phyloP scores from a whole-genome alignment of 768 basidiomycete genomes.

The Kwoniella europaea region DNA sequence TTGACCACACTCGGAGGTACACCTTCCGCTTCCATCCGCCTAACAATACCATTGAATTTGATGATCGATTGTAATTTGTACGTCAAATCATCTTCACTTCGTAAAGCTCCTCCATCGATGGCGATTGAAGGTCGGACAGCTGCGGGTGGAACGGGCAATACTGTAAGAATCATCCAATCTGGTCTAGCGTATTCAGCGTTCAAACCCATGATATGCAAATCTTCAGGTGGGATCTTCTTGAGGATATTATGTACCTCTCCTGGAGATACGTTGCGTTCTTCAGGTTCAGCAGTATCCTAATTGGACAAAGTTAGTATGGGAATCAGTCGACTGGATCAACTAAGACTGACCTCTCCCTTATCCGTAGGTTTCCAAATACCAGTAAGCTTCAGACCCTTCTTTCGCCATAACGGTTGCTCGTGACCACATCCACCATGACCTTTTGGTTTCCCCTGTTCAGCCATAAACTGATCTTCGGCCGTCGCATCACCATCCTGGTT shows the following conservation, averaged over 20 bases:
- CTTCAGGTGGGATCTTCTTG: constrained; percentile 90
- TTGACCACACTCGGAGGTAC: constrained; percentile 93
- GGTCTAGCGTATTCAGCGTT: constrained; percentile 95
- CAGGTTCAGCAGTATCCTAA: constrained; percentile 53
- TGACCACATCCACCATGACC: constrained; percentile 98
- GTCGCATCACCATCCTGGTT: constrained; percentile 64
- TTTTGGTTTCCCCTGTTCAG: constrained; percentile 70
- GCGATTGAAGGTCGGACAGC: constrained; percentile 98
- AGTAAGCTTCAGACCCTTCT: constrained; percentile 93
- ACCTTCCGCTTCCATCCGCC: constrained; percentile 92
- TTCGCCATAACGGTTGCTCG: constrained; percentile 82
- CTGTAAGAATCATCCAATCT: constrained; percentile 99
- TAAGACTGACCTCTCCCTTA: constrained; percentile 69
- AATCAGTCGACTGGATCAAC: background rate
- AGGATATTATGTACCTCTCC: constrained; percentile 91
- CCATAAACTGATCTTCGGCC: constrained; percentile 57
- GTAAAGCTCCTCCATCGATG: constrained; percentile 93
- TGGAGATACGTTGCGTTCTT: constrained; percentile 69
- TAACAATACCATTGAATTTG: constrained; percentile 89
- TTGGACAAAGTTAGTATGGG: constrained; percentile 26
- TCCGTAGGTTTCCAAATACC: constrained; percentile 89
- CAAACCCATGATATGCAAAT: constrained; percentile 85
- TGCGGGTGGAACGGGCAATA: constrained; percentile 95
- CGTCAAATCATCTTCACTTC: constrained; percentile 97
- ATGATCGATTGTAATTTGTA: constrained; percentile 97